Evolutionary conservation across 78 protist species (phyloP).

Genomic region (Dictyostelium brefeldianum): DNA sequence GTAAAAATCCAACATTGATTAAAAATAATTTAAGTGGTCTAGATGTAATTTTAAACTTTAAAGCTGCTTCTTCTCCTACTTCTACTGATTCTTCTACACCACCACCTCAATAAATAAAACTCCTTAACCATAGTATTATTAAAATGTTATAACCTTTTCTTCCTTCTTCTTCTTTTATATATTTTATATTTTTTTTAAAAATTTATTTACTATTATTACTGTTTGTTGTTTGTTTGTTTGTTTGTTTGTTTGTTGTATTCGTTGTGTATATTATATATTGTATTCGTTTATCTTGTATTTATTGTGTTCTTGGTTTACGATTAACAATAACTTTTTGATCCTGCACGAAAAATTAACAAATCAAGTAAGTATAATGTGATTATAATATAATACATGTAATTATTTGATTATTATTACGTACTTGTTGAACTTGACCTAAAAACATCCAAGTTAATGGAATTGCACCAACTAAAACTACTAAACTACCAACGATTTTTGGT

Average conservation of each 20-base stretch:
- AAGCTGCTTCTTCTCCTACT: background rate
- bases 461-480: conserved; percentile 13
- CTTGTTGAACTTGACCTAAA: conserved; percentile 25
- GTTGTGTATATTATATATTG: background rate
- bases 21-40: background rate
- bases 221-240: background rate
- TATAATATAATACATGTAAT: background rate
- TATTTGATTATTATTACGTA: background rate
- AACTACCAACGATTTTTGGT: conserved; percentile 17
- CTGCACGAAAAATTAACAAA: background rate
- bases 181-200: background rate
- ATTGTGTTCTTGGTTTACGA: conserved; percentile 1
- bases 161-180: background rate
- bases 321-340: conserved; percentile 25
- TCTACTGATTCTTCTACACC: too few species aligned
- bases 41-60: background rate
- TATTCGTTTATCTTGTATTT: background rate
- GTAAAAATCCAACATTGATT: conserved; percentile 6
- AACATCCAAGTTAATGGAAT: conserved; percentile 41
- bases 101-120: too few species aligned
- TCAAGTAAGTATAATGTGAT: background rate
- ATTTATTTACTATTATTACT: background rate
- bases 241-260: background rate
- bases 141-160: too few species aligned
- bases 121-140: background rate